Percentiles rank a stretch among this genome's conserved stretches.
phyloP scores from a whole-genome alignment of 2,329 filamentous ascomycete genomes.

The Fusarium haematococcum region DNA sequence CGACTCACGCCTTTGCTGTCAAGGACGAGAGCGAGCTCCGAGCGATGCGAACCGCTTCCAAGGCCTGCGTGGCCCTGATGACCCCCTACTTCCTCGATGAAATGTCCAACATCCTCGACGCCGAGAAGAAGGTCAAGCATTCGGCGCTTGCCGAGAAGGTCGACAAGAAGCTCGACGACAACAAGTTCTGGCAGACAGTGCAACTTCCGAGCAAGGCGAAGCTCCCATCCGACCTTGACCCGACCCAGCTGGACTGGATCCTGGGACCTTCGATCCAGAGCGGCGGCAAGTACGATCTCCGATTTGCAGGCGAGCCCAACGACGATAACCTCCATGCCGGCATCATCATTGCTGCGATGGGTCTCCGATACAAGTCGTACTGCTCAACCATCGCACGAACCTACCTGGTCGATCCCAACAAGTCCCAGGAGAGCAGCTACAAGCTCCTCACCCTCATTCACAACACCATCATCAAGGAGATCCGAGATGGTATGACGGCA shows the following conservation, averaged over 20 bases:
- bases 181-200: conserved; percentile 90
- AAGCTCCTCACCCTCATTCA: conserved; percentile 88
- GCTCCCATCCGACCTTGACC: conserved; percentile 87
- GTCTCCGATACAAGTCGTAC: conserved; percentile 95
- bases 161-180: conserved; percentile 89
- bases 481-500: conserved; percentile 85
- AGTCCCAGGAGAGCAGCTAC: conserved; percentile 94
- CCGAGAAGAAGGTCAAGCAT: conserved; percentile 97
- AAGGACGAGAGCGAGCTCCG: conserved; percentile 97
- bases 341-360: conserved; percentile 92
- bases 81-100: conserved; percentile 97
- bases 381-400: conserved; percentile 92
- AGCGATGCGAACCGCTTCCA: conserved; percentile 92
- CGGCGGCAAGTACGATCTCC: conserved; percentile 93
- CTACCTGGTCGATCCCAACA: conserved; percentile 96
- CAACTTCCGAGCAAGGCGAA: conserved; percentile 77
- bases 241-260: conserved; percentile 92
- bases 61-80: conserved; percentile 94
- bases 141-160: conserved; percentile 87
- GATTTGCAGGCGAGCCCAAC: conserved; percentile 81
- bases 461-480: conserved; percentile 88
- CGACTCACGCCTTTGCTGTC: conserved; percentile 84
- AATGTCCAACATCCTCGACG: conserved; percentile 95
- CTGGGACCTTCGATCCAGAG: conserved; percentile 93
- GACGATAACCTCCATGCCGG: conserved; percentile 87